Evolutionary conservation across 192 early-diverging fungal species (phyloP).

Genomic region (Gaertneriomyces semiglobifer): DNA sequence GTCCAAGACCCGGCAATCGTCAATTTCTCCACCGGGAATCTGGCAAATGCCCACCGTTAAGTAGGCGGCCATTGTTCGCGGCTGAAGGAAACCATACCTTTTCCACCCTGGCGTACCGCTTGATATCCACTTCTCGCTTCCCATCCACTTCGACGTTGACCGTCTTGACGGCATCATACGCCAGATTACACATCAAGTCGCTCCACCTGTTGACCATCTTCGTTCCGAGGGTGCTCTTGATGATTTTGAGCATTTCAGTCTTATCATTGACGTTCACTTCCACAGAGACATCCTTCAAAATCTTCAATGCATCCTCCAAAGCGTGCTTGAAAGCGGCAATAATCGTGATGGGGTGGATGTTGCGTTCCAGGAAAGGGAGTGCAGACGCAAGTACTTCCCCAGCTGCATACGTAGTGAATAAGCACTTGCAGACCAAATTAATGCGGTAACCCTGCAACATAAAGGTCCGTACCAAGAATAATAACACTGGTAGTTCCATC

Average conservation of each 20-base stretch:
- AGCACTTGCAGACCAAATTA: neutral
- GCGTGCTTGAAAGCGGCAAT: slow-evolving; percentile 91
- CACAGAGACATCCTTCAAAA: slow-evolving; percentile 80
- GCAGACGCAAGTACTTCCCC: slow-evolving; percentile 93
- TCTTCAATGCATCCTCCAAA: slow-evolving; percentile 83
- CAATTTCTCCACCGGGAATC: slow-evolving; percentile 98
- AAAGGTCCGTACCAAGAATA: slow-evolving; percentile 73
- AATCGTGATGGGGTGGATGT: slow-evolving; percentile 98
- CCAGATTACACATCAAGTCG: slow-evolving; percentile 95
- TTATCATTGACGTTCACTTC: slow-evolving; percentile 80
- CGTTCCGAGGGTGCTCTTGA: slow-evolving; percentile 93
- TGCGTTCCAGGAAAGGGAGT: slow-evolving; percentile 89
- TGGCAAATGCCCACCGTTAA: slow-evolving; percentile 24
- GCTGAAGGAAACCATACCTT: slow-evolving; percentile 59
- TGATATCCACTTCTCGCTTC: slow-evolving; percentile 93
- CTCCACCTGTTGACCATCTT: slow-evolving; percentile 95
- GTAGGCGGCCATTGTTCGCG: neutral
- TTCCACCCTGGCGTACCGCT: slow-evolving; percentile 95
- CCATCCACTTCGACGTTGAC: slow-evolving; percentile 68
- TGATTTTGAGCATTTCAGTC: slow-evolving; percentile 85
- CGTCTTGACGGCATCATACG: slow-evolving; percentile 91
- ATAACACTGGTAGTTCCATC: slow-evolving; percentile 99
- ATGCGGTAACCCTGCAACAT: neutral
- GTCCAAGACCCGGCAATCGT: slow-evolving; percentile 90
- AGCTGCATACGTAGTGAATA: slow-evolving; percentile 47